These are phyloP conservation scores for Candida boleticola DNA, from an alignment of 805 yeast species.

Conservation along the genomic window DNA sequence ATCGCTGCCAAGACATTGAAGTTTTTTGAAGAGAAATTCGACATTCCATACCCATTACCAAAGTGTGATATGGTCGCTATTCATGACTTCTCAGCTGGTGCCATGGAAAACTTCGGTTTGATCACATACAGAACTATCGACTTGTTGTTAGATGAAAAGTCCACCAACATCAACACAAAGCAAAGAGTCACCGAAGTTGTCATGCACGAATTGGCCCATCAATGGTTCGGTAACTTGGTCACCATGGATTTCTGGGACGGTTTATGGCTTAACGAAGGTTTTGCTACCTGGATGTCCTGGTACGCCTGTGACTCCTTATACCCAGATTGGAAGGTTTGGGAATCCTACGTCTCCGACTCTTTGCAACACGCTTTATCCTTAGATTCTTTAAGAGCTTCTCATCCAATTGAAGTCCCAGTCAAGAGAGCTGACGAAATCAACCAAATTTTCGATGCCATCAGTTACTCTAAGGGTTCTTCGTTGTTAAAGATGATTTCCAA, in stretches of 20 bases:
- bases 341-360: conserved; percentile 73
- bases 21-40: conserved; percentile 71
- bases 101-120: conserved; percentile 86
- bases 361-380: conserved; percentile 72
- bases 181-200: conserved; percentile 83
- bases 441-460: conserved; percentile 82
- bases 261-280: conserved; percentile 85
- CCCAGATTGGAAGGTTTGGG: conserved; percentile 89
- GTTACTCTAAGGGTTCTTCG: conserved; percentile 80
- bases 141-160: conserved; percentile 66
- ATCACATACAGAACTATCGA: conserved; percentile 79
- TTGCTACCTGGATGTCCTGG: conserved; percentile 92
- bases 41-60: conserved; percentile 74
- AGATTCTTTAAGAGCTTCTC: conserved; percentile 80
- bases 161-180: conserved; percentile 60
- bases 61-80: conserved; percentile 81
- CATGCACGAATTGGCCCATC: conserved; percentile 87
- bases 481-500: conserved; percentile 74
- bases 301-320: conserved; percentile 70
- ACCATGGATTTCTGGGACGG: conserved; percentile 95
- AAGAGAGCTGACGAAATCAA: conserved; percentile 75
- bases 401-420: conserved; percentile 83
- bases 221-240: conserved; percentile 88
- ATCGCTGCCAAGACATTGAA: conserved; percentile 72
- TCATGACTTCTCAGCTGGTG: conserved; percentile 83